Evolutionary conservation across 495 filamentous ascomycete species (phyloP), one percentile per base, ranked within the genome.

Genomic region (Aspergillus hancockii): DNA sequence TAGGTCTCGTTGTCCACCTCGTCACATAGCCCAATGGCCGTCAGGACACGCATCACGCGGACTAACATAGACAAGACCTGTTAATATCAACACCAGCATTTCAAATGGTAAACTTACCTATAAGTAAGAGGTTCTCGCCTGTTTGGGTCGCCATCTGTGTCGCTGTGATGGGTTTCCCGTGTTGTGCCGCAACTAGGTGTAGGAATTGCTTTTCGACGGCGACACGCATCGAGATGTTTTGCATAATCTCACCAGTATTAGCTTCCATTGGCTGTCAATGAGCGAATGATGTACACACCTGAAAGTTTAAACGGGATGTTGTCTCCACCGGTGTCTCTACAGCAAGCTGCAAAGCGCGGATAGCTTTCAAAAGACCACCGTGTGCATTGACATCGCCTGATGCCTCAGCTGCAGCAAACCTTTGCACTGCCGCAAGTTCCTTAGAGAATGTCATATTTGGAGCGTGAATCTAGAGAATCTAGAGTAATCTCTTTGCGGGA

Each of bases 321-420:
- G 67, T 67, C 50, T 72, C 65, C 0, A 60, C 47, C 1, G 68
- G 68, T 3, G 57, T 68, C 34, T 72, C 69, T 1, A 54, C 65
- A 0, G 65, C 63, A 19, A 72, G 51, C 21, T 57, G 61, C 23
- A 70, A 34, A 32, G 61, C 57, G 12, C 61, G 65, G 31, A 72
- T 67, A 14, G 67, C 49, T 18, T 56, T 52, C 18, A 70, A 55
- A 12, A 72, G 58, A 4, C 52, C 52, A 6, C 55, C 62, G 41
- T 68, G 69, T 10, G 65, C 57, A 54, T 66, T 43, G 13, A 50
- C 59, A 12, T 62, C 49, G 8, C 61, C 67, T 9, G 30, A 16
- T 6, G 45, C 54, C 53, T 71, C 65, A 1, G 53, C 62, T 8
- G 59, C 30, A 16, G 54, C 65, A 12, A 68, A 63, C 13, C 40